phyloP scores from a whole-genome alignment of 495 filamentous ascomycete genomes.

The Daldinia grandis region DNA sequence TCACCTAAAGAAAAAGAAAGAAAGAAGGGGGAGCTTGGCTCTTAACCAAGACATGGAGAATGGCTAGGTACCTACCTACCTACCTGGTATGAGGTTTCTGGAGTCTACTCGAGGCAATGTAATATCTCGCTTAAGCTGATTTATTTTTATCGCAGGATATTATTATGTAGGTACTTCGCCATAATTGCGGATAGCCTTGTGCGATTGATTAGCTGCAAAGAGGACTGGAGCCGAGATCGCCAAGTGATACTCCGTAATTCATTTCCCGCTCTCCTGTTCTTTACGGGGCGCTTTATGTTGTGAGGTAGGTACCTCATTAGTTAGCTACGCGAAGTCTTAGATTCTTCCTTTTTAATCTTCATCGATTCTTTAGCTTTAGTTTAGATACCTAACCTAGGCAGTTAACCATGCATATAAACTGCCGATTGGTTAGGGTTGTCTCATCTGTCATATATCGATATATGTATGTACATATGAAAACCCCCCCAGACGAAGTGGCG shows the following conservation, averaged over 20 bases:
- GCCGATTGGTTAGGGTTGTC: not conserved
- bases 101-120: no score
- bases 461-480: no score
- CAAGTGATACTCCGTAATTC: constrained; percentile 14
- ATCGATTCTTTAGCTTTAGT: not conserved
- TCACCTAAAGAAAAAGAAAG: no score
- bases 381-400: no score
- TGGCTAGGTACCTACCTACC: no score
- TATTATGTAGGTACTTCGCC: not conserved
- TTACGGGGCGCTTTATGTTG: not conserved
- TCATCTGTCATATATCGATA: not conserved
- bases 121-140: no score
- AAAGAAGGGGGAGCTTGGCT: no score
- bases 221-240: constrained; percentile 2
- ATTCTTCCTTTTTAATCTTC: not conserved
- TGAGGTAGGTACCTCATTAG: no score
- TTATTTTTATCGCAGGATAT: no score
- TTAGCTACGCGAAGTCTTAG: not conserved
- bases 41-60: no score
- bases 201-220: not conserved
- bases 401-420: not conserved
- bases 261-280: constrained; percentile 6
- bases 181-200: not conserved
- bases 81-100: no score
- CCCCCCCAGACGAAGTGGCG: not conserved